Base-by-base conservation (phyloP, 1,284 basidiomycete genomes). In the Papiliotrema flavescens region DNA sequence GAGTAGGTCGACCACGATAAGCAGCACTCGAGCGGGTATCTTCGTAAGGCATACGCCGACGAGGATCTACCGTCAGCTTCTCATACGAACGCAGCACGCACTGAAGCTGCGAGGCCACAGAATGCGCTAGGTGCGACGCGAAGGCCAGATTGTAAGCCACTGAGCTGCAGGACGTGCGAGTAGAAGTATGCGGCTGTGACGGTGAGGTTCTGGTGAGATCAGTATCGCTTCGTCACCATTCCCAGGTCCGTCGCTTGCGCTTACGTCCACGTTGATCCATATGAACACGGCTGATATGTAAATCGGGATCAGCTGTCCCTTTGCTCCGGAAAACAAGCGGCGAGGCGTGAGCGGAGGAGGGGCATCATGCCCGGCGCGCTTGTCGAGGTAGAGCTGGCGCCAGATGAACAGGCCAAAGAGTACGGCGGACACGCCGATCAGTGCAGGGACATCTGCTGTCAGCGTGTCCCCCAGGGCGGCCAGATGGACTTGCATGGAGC, bases 161-260 rank as follows among this genome's bases (percentile, higher is more conserved):
- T 34, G 17, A 50, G 26, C 17, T 37, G 47, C 9, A 57, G 53
- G 20, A 54, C 49, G 20, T 57, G 35, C 17, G 24, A 32, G 36
- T 57, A 57, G 15, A 50, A 54, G 39, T 49, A 57, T 8, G 52
- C 47, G 1, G 40, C 52, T 6, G 40, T 46, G 7, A 51, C 47
- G 4, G 37, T 49, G 3, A 57, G 44, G 19, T 44, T 49, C 56
- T 57, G 45, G 5, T 32, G 6, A 11, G 6, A 11, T 32, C 28
- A 32, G 28, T 32, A 11, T 11, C 28, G 28, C 28, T 6, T 32
- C 28, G 28, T n/a, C 19, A 23, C n/a, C n/a, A 15, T 11, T 14
- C 19, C 11, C 11, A 24, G 1, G 39, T 37, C 13, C 20, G 34
- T 36, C 22, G 39, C 28, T 32, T 11, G 28, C 28, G 42, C 50